phyloP scores from a whole-genome alignment of 805 yeast species.

The Lipomyces yamanashiensis region DNA sequence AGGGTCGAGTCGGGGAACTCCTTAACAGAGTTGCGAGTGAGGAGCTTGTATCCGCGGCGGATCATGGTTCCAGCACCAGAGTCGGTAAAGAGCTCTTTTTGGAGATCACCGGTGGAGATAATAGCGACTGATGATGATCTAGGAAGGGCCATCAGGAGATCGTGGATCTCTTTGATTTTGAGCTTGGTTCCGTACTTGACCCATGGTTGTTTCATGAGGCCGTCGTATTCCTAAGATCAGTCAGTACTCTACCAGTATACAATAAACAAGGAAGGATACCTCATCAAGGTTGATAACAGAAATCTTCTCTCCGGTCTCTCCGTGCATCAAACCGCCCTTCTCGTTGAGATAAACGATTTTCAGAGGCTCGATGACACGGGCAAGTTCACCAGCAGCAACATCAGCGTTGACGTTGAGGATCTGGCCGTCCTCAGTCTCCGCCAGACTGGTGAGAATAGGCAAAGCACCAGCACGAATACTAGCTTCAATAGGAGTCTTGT shows the following conservation, averaged over 20 bases:
- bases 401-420: conserved; percentile 97
- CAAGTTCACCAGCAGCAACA: conserved; percentile 98
- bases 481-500: conserved; percentile 89
- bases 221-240: conserved; percentile 72
- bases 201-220: conserved; percentile 90
- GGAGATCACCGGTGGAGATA: conserved; percentile 91
- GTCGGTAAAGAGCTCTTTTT: conserved; percentile 96
- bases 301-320: conserved; percentile 86
- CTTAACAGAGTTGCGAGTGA: conserved; percentile 63
- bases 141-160: conserved; percentile 89
- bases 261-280: conserved; percentile 25
- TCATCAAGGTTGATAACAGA: conserved; percentile 92
- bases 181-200: conserved; percentile 98
- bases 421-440: conserved; percentile 97
- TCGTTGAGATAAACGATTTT: conserved; percentile 96
- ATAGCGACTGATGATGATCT: conserved; percentile 98
- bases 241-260: not conserved
- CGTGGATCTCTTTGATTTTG: conserved; percentile 95
- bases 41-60: conserved; percentile 92
- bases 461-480: conserved; percentile 94
- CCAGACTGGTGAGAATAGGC: conserved; percentile 94
- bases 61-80: conserved; percentile 99
- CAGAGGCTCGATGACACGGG: conserved; percentile 94
- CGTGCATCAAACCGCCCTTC: conserved; percentile 96
- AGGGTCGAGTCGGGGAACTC: conserved; percentile 72